Conservation (phyloP, 2,329 filamentous ascomycete species). For the Aspergillus caelatus region DNA sequence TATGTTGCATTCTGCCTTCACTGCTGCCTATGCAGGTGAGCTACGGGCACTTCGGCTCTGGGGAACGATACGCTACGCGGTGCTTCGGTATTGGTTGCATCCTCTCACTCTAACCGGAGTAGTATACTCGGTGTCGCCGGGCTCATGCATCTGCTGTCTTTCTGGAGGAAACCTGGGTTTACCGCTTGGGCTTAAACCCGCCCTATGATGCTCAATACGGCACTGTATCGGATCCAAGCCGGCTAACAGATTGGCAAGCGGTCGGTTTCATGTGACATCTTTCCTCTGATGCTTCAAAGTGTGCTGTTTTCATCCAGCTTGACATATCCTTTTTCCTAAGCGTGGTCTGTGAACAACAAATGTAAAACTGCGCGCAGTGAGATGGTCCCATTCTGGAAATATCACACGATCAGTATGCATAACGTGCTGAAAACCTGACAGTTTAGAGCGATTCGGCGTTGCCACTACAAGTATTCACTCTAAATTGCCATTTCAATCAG, state of each 20-base stretch:
- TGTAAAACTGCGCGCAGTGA: background rate
- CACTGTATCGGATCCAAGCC: background rate
- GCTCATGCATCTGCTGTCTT: background rate
- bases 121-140: background rate
- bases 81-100: background rate
- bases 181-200: background rate
- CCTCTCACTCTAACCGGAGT: background rate
- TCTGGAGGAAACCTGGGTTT: background rate
- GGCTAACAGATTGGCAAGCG: background rate
- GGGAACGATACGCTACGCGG: background rate
- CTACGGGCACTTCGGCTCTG: background rate
- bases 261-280: background rate
- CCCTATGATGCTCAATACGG: background rate
- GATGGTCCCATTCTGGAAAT: background rate
- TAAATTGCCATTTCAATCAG: background rate
- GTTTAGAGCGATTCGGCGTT: background rate
- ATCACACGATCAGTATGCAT: background rate
- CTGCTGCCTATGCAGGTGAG: background rate
- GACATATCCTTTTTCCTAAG: background rate
- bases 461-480: background rate
- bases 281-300: background rate
- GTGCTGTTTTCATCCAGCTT: background rate
- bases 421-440: background rate
- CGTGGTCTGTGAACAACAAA: background rate
- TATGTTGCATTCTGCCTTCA: background rate